A percentile compares a stretch with the other conserved stretches of the same genome.
Evolutionary conservation across 345 rosid genomes (phyloP).

Genomic region (Brassica carinata): DNA sequence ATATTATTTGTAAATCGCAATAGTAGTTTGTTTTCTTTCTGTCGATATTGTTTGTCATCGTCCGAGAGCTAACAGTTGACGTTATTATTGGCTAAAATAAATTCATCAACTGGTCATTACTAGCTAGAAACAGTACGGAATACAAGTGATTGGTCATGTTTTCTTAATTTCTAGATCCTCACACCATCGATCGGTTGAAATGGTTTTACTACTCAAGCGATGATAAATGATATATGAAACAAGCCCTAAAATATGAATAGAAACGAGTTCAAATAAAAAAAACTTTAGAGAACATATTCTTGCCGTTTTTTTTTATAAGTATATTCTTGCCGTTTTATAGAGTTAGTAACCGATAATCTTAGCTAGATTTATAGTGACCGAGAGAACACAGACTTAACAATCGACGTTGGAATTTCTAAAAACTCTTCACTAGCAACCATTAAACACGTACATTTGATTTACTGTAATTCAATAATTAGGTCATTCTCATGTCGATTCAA

Average conservation of each 20-base stretch:
- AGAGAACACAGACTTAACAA: too few relatives aligned
- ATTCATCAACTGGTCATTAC: neutral
- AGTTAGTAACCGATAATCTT: too few relatives aligned
- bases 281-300: too few relatives aligned
- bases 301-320: too few relatives aligned
- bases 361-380: too few relatives aligned
- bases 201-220: neutral
- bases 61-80: neutral
- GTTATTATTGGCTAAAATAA: neutral
- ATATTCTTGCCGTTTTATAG: too few relatives aligned
- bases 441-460: too few relatives aligned
- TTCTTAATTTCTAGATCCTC: neutral
- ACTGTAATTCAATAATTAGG: too few relatives aligned
- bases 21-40: neutral
- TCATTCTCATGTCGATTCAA: neutral
- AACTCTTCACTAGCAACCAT: too few relatives aligned
- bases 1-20: neutral
- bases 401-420: too few relatives aligned
- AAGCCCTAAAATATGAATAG: too few relatives aligned
- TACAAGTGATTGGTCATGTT: neutral
- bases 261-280: too few relatives aligned
- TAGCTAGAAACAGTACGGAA: neutral
- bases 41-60: neutral
- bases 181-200: neutral
- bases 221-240: neutral